Evolutionary conservation across 768 basidiomycete genomes (phyloP), one percentile per base, ranked within the genome.

Genomic region (Rhodotorula paludigena): DNA sequence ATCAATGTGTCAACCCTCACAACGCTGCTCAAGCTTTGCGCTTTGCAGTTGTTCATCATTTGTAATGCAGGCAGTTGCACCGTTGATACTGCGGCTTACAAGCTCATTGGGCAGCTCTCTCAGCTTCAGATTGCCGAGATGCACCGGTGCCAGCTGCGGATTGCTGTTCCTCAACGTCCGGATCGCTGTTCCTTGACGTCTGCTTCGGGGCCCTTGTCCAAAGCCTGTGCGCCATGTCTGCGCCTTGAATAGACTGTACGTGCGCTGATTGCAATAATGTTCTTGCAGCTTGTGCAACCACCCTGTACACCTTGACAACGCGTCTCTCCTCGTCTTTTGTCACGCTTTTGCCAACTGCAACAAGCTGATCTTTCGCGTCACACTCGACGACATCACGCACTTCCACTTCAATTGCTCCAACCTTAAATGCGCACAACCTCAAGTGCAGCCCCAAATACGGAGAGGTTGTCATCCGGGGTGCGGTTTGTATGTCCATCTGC

Each of bases 321-420:
- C 88, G 23, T 88, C 88, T 0, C 42, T 73, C 15, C 57, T 63
- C 3, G 54, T 59, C 1, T 73, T 73, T 45, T 56, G 61, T 57
- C 64, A 69, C 41, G 59, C 68, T 11, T 93, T 92, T 74, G 87
- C 88, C 69, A 89, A 92, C 79, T 88, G 89, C 18, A 89, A 92
- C 76, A 92, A 92, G 78, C 80, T 91, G 54, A 83, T 82, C 38
- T 93, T 89, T 75, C 80, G 77, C 66, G 90, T 90, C 25, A 81
- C 85, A 55, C 76, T 77, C 25, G 90, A 92, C 76, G 91, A 92
- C 75, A 85, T 54, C 38, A 87, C 84, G 58, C 86, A 85, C 81
- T 92, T 92, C 80, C 85, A 89, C 76, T 92, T 92, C 78, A 91
- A 85, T 35, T 91, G 89, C 78, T 92, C 92, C 82, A 91, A 92